Percentiles rank a stretch among this genome's conserved stretches.
phyloP scores from a whole-genome alignment of 768 basidiomycete species.

The Podaxis rugospora region DNA sequence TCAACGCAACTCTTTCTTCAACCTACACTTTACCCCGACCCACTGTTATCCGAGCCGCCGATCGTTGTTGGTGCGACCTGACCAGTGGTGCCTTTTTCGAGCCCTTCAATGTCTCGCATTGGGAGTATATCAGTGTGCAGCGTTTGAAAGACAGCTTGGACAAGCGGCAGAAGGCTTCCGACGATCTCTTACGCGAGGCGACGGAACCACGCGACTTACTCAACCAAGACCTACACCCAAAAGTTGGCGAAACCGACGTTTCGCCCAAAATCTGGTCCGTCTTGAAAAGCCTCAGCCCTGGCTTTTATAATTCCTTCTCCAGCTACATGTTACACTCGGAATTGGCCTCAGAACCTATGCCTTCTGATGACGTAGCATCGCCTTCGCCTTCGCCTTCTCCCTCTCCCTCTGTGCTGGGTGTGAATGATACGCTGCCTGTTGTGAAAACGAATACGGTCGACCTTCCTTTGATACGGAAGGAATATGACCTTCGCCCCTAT shows the following conservation, averaged over 20 bases:
- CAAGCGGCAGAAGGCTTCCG: conserved; percentile 24
- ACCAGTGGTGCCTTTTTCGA: conserved; percentile 62
- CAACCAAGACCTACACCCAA: not conserved
- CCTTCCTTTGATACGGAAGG: conserved; percentile 34
- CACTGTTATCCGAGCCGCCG: conserved; percentile 57
- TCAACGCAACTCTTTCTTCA: conserved; percentile 42
- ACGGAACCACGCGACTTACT: conserved; percentile 1
- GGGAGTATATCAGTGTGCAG: conserved; percentile 67
- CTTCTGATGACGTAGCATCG: conserved; percentile 7
- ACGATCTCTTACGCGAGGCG: conserved; percentile 6
- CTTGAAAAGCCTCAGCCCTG: conserved; percentile 11
- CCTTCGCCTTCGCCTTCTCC: not conserved
- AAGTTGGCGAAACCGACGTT: not conserved
- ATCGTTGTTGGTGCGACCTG: conserved; percentile 87
- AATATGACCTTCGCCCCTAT: conserved; percentile 70
- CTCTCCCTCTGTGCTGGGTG: not conserved
- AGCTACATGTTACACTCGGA: conserved; percentile 2
- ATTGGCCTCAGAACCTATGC: not conserved
- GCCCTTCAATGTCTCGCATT: conserved; percentile 70
- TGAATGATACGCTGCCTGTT: not conserved
- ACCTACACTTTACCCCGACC: conserved; percentile 43
- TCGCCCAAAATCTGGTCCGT: conserved; percentile 13
- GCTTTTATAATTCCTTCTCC: conserved; percentile 2
- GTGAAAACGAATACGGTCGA: conserved; percentile 12
- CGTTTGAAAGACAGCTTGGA: conserved; percentile 37